These are phyloP conservation scores for Coprinellus micaceus DNA, from an alignment of 768 basidiomycete genomes.

Conservation along the genomic window DNA sequence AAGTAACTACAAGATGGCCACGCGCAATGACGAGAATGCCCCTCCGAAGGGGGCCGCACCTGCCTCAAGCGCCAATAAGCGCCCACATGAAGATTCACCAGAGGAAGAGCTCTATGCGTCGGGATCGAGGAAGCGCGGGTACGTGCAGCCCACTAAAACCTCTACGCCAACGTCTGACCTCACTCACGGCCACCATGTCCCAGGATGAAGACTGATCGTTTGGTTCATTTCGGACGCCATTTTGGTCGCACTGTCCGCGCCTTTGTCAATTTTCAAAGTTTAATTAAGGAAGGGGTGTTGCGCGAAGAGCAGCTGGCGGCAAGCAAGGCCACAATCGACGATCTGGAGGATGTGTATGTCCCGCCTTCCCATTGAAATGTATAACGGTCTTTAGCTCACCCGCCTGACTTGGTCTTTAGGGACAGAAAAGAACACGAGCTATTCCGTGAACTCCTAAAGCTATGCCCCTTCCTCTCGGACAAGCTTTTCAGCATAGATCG, in stretches of 20 bases:
- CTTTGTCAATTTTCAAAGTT: not conserved
- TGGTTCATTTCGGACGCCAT: not conserved
- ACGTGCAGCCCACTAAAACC: not conserved
- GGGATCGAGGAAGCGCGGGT: not conserved
- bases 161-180: not conserved
- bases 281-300: not conserved
- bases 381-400: too few relatives aligned
- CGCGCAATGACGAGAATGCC: too few relatives aligned
- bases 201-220: not conserved
- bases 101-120: too few relatives aligned
- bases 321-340: too few relatives aligned
- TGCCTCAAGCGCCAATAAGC: too few relatives aligned
- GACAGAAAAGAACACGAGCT: not conserved
- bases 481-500: not conserved
- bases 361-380: too few relatives aligned
- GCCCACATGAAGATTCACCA: too few relatives aligned
- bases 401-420: not conserved
- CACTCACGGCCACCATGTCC: not conserved
- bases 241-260: not conserved
- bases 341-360: too few relatives aligned
- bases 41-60: too few relatives aligned
- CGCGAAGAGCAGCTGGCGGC: not conserved
- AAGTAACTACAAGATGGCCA: too few relatives aligned
- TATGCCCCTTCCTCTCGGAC: not conserved
- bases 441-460: not conserved